Evolutionary conservation across 139 green algal genomes (phyloP), one percentile per base, ranked within the genome.

Genomic region (Chlamydomonas applanata): DNA sequence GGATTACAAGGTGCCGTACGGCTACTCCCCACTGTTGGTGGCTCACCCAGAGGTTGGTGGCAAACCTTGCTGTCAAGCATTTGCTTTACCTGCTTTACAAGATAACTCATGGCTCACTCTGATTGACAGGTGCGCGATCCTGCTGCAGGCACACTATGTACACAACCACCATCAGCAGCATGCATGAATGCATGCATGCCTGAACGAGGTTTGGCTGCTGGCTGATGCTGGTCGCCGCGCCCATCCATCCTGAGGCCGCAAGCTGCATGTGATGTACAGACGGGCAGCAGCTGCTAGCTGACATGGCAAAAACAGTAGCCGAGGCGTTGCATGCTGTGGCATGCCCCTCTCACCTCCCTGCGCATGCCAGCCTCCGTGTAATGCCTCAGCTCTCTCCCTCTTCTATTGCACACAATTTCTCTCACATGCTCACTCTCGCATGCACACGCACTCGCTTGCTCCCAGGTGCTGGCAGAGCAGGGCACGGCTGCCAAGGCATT

Each of bases 1-100:
- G 36, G 87, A 95, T 45, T 89, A 82, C 76, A 75, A 77, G 9
- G 82, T 97, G 20, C 82, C 81, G 0, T 95, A 97, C 53, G 89
- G 91, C 36, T 93, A 94, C 82, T 81, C 74, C 34, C 88, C 85
- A 1, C 74, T 95, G 13, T 63, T 97, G 32, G 79, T 91, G 16
- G 73, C 89, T 27, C 72, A 86, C 61, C 75, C 79, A 1, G 84
- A 91, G 40, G 40, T 49, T n/a, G n/a, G n/a, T n/a, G n/a, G n/a
- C n/a, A n/a, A n/a, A n/a, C n/a, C n/a, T n/a, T n/a, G n/a, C n/a
- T n/a, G n/a, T n/a, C n/a, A n/a, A n/a, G n/a, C n/a, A n/a, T n/a
- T n/a, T n/a, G n/a, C n/a, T n/a, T n/a, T n/a, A n/a, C n/a, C n/a
- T n/a, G n/a, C n/a, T n/a, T n/a, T n/a, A n/a, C n/a, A n/a, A n/a